phyloP scores from a whole-genome alignment of 2,329 filamentous ascomycete species.

The Lachnellula hyalina region DNA sequence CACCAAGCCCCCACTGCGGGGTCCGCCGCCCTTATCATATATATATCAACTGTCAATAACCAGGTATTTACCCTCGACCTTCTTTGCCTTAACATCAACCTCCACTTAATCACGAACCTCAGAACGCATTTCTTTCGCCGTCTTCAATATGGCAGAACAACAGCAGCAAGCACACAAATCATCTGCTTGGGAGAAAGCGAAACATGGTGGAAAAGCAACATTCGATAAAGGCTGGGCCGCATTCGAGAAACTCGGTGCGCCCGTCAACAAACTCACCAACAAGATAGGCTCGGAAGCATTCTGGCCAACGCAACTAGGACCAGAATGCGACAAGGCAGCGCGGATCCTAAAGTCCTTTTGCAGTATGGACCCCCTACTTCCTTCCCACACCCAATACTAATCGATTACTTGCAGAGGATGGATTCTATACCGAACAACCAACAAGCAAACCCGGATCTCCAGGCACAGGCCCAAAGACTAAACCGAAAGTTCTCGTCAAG shows the following conservation, averaged over 20 bases:
- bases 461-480: slow-evolving; percentile 38
- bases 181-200: slow-evolving; percentile 45
- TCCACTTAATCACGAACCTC: too few species aligned
- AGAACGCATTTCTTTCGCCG: too few species aligned
- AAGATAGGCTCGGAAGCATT: slow-evolving; percentile 77
- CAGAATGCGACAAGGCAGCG: slow-evolving; percentile 86
- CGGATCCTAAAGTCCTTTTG: slow-evolving; percentile 87
- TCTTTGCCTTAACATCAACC: too few species aligned
- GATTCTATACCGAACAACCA: slow-evolving; percentile 54
- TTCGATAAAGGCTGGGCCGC: slow-evolving; percentile 70
- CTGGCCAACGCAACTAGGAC: slow-evolving; percentile 78
- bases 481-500: slow-evolving; percentile 66
- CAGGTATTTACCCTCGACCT: too few species aligned
- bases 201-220: slow-evolving; percentile 52
- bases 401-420: slow-evolving; percentile 47
- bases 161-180: not conserved
- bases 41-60: too few species aligned
- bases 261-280: slow-evolving; percentile 77
- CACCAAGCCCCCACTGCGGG: too few species aligned
- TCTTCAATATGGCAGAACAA: not conserved
- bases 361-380: slow-evolving; percentile 48
- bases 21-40: too few species aligned
- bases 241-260: slow-evolving; percentile 62
- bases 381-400: not conserved
- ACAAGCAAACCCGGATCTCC: slow-evolving; percentile 14